A percentile compares a stretch with the other conserved stretches of the same genome.
Evolutionary conservation across 306 rosid genomes (phyloP).

Genomic region (Cicer bijugum): DNA sequence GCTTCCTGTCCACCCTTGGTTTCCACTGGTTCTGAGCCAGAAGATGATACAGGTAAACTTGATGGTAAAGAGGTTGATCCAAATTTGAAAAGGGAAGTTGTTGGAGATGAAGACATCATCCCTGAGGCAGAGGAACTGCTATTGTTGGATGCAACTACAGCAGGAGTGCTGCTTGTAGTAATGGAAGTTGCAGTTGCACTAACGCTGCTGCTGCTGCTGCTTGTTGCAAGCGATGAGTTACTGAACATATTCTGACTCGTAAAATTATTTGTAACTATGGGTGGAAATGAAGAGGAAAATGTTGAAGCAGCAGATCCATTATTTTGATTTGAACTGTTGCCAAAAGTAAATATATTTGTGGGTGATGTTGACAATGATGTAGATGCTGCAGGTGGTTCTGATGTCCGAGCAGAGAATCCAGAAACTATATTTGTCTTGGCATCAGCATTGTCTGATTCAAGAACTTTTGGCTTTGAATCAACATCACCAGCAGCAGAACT

Average conservation of each 20-base stretch:
- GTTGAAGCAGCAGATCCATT: constrained; percentile 56
- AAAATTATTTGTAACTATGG: constrained; percentile 44
- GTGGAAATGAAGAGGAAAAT: constrained; percentile 41
- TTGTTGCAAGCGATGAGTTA: constrained; percentile 45
- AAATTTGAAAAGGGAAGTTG: constrained; percentile 56
- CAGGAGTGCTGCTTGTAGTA: constrained; percentile 41
- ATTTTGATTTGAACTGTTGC: constrained; percentile 49
- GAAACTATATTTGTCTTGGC: constrained; percentile 44
- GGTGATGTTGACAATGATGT: constrained; percentile 48
- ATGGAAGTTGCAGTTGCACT: constrained; percentile 27
- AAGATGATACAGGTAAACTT: constrained; percentile 46
- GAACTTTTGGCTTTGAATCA: constrained; percentile 46
- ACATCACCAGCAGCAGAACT: constrained; percentile 43
- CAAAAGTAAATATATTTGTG: constrained; percentile 46
- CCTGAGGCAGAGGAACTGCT: constrained; percentile 44
- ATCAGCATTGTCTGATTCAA: constrained; percentile 54
- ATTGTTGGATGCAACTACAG: constrained; percentile 42
- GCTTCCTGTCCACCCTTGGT: constrained; percentile 54
- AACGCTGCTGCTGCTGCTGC: constrained; percentile 30
- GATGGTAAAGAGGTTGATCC: constrained; percentile 48
- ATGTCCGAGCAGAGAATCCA: constrained; percentile 48
- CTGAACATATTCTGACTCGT: constrained; percentile 54
- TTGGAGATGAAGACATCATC: constrained; percentile 48
- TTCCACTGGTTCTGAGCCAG: constrained; percentile 49
- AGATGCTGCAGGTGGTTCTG: constrained; percentile 56